These are phyloP conservation scores for Kwoniella newhampshirensis DNA, from an alignment of 768 basidiomycete genomes.

Conservation along the genomic window DNA sequence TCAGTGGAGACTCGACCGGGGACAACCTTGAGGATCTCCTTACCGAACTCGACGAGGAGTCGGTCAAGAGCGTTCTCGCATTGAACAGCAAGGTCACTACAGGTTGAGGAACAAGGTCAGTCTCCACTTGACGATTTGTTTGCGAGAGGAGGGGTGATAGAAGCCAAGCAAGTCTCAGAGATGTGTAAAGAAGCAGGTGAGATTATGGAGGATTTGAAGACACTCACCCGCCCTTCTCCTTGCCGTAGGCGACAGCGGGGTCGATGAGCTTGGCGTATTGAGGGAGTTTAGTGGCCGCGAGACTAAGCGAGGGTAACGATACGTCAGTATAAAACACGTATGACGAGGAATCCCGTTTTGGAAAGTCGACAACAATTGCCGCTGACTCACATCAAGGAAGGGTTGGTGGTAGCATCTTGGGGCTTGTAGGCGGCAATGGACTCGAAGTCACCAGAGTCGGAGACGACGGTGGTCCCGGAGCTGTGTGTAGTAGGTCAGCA, in stretches of 20 bases:
- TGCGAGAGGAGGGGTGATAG: neutral
- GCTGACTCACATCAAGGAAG: conserved; percentile 61
- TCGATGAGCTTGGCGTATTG: conserved; percentile 66
- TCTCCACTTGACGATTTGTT: neutral
- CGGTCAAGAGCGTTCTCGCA: conserved; percentile 80
- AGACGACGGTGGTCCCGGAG: conserved; percentile 92
- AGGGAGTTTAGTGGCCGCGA: conserved; percentile 87
- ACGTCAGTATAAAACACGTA: neutral
- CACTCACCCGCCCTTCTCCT: conserved; percentile 69
- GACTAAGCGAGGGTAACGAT: conserved; percentile 58
- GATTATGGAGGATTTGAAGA: neutral
- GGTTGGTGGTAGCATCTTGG: conserved; percentile 99
- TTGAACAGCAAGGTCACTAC: conserved; percentile 66
- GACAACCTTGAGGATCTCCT: conserved; percentile 89
- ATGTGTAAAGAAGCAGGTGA: neutral
- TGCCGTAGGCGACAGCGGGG: conserved; percentile 56
- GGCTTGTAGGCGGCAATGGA: conserved; percentile 96
- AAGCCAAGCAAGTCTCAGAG: neutral
- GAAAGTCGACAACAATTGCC: neutral
- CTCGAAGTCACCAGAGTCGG: conserved; percentile 96
- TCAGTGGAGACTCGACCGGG: conserved; percentile 99
- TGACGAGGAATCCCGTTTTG: neutral
- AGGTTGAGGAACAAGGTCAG: neutral
- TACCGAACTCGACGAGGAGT: conserved; percentile 95
- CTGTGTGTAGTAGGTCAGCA: conserved; percentile 17